phyloP scores from a whole-genome alignment of 2,329 filamentous ascomycete species.

The Macroventuria anomochaeta region DNA sequence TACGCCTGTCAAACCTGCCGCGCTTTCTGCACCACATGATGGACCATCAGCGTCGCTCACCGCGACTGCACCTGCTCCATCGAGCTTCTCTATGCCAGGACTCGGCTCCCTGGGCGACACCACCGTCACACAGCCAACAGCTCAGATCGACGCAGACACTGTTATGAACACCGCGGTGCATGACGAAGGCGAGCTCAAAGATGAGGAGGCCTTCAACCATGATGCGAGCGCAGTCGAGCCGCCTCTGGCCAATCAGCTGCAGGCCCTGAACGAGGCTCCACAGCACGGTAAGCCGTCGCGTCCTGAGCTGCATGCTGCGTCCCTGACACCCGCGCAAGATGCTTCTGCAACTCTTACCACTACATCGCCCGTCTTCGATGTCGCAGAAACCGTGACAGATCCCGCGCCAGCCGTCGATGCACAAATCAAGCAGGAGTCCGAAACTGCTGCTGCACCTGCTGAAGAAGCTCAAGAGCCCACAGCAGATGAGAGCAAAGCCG shows the following conservation, averaged over 20 bases:
- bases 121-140: constrained; percentile 27
- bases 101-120: constrained; percentile 42
- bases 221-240: constrained; percentile 31
- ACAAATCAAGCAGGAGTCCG: constrained; percentile 18
- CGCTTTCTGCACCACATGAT: constrained; percentile 26
- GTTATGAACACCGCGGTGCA: constrained; percentile 27
- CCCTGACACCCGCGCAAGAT: constrained; percentile 34
- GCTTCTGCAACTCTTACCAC: constrained; percentile 21
- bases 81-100: constrained; percentile 43
- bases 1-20: constrained; percentile 38
- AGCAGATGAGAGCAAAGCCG: constrained; percentile 42
- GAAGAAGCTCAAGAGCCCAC: constrained; percentile 15
- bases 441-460: constrained; percentile 15
- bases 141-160: constrained; percentile 24
- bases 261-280: constrained; percentile 30
- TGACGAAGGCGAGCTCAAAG: constrained; percentile 46
- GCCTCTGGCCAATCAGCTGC: constrained; percentile 31
- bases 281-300: constrained; percentile 37
- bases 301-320: constrained; percentile 28
- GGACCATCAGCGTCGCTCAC: constrained; percentile 27
- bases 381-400: constrained; percentile 26
- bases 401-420: constrained; percentile 22
- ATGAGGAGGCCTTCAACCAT: constrained; percentile 39
- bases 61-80: constrained; percentile 33
- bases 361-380: constrained; percentile 24